Percentiles rank a stretch among this genome's conserved stretches.
phyloP scores from a whole-genome alignment of 2,329 filamentous ascomycete genomes.

The Coleophoma crateriformis region DNA sequence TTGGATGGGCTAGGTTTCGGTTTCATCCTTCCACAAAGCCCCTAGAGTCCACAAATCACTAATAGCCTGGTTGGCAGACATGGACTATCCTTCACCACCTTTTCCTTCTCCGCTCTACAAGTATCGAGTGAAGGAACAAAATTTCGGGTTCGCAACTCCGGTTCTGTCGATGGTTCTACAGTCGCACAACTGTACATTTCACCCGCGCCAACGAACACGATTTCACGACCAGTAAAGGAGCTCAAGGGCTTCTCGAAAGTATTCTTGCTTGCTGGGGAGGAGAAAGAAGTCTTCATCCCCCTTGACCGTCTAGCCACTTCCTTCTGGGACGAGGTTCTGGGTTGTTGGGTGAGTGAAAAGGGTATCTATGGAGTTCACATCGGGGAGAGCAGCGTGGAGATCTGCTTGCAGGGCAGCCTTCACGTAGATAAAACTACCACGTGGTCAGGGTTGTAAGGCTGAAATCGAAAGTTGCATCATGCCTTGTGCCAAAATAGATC shows the following conservation, averaged over 20 bases:
- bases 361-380: constrained; percentile 21
- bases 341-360: constrained; percentile 30
- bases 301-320: constrained; percentile 23
- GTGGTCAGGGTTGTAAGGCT: too few relatives aligned
- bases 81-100: constrained; percentile 69
- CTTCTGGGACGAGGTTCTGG: constrained; percentile 32
- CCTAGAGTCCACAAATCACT: too few relatives aligned
- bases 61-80: constrained; percentile 60
- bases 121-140: constrained; percentile 31
- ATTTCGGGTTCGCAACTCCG: constrained; percentile 41
- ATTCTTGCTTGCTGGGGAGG: constrained; percentile 28
- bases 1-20: constrained; percentile 41
- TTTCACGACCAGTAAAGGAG: constrained; percentile 33
- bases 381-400: too few relatives aligned
- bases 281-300: constrained; percentile 23
- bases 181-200: constrained; percentile 25
- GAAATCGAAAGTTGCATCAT: too few relatives aligned
- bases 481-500: too few relatives aligned
- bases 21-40: too few relatives aligned
- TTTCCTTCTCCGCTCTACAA: constrained; percentile 46
- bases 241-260: constrained; percentile 38
- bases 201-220: constrained; percentile 11
- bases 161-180: constrained; percentile 11
- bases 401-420: too few relatives aligned
- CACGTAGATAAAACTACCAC: too few relatives aligned